phyloP scores from a whole-genome alignment of 371 early-diverging fungal genomes.

The Lichtheimia hyalospora region DNA sequence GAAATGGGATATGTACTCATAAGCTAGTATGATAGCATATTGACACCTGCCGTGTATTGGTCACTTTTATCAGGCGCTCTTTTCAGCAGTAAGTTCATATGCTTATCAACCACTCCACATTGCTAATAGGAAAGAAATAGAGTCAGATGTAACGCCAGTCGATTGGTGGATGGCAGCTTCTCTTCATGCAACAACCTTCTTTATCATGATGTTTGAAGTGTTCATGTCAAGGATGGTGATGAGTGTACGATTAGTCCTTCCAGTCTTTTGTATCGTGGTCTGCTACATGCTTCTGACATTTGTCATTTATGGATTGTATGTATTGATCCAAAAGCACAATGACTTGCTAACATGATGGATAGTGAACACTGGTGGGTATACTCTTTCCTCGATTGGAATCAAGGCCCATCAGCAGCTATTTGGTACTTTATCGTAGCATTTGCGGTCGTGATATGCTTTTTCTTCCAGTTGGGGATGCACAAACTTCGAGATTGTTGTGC shows the following conservation, averaged over 20 bases:
- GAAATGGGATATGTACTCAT: not conserved
- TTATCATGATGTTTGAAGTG: constrained; percentile 50
- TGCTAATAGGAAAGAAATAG: not conserved
- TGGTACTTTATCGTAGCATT: constrained; percentile 47
- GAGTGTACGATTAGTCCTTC: constrained; percentile 33
- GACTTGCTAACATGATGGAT: not conserved
- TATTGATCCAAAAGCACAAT: not conserved
- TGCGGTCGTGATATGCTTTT: constrained; percentile 38
- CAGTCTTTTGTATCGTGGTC: constrained; percentile 37
- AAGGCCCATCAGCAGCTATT: constrained; percentile 40
- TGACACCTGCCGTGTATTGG: constrained; percentile 63
- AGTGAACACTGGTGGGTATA: constrained; percentile 50
- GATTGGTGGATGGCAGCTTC: constrained; percentile 47
- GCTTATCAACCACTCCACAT: not conserved
- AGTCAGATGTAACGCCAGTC: constrained; percentile 5
- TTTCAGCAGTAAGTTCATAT: not conserved
- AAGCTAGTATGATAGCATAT: constrained; percentile 25
- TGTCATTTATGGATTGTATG: constrained; percentile 43
- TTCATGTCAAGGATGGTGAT: constrained; percentile 45
- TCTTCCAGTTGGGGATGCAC: constrained; percentile 42
- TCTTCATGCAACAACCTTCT: constrained; percentile 54
- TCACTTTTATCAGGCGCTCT: constrained; percentile 17
- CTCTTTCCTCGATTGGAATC: constrained; percentile 55
- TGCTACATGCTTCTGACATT: constrained; percentile 53
- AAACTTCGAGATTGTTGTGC: constrained; percentile 29